Base-by-base conservation (phyloP, 2,329 filamentous ascomycete species). In the Ambrosiella beaveri region DNA sequence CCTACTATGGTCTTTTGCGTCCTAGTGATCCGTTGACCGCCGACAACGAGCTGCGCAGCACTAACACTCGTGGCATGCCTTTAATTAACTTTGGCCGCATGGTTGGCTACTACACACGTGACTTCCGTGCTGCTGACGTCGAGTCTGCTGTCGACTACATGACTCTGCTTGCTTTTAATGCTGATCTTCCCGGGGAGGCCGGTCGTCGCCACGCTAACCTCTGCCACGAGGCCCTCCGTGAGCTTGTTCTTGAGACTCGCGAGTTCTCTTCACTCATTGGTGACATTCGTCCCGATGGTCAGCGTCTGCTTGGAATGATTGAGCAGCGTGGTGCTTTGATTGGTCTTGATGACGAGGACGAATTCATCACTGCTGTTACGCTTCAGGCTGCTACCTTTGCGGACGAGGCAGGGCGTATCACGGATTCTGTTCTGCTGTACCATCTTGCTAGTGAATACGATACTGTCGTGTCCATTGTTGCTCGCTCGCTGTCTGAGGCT, bases 371-470 rank as follows among this genome's bases (percentile, higher is more conserved):
- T 65, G 85, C 85, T n/a, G 91, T 98, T 65, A 97, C 91, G 1
- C 76, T 93, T 49, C 88, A 95, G 69, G 93, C 93, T 7, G 93
- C 93, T 45, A 84, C 85, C 63, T 88, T 90, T 65, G 93, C 93
- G 3, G 91, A 98, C 64, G 91, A 97, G 68, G 94, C 91, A 65
- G 91, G 93, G 44, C 81, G 94, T 54, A 89, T 85, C 1, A 94
- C 91, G 0, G 93, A 98, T 70, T 90, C 94, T 1, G 91, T 97
- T 12, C 77, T 98, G 55, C 76, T 98, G 56, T 97, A 95, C 69
- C 91, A 98, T 69, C 76, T 98, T 49, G 91, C 93, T 0, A 88
- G 88, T 65, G 90, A 98, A 68, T 97, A 95, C 68, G 89, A 98
- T 68, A 89, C 84, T 57, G 94, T 97, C n/a, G 82, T 96, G 49